Base-by-base conservation (phyloP, 2,329 filamentous ascomycete species). In the Beauveria rudraprayagi region DNA sequence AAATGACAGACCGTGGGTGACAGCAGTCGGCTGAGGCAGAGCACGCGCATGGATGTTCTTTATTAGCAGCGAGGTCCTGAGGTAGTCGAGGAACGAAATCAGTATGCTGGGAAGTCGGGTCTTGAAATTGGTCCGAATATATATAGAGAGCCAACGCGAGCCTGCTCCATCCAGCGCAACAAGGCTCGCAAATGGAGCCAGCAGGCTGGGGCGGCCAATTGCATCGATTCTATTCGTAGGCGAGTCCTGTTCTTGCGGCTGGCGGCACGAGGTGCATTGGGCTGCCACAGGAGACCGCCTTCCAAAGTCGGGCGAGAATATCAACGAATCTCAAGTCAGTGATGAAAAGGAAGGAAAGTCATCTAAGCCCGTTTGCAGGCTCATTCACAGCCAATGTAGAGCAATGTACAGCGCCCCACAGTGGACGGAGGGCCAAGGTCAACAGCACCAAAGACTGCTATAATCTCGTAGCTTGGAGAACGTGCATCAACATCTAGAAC, bases 251-350 rank as follows among this genome's bases (percentile, higher is more conserved):
- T 14, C 6, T 43, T 28, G 16, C 16, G 16, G 48, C 17, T 22
- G 40, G 56, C 34, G 47, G 44, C 24, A 44, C 47, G 1, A 37
- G 34, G 48, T 3, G 34, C 22, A 14, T 19, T 7, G 3, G 11
- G 24, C 19, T 61, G 60, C 60, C 60, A 41, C 37, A 47, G 6
- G 53, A 61, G 60, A 61, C 60, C 60, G 60, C 60, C 60, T 57
- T 37, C 60, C 60, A 16, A 46, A 52, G 34, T 46, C 3, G 34
- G 51, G 11, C 6, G 34, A 37, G 11, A 37, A 37, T 16, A 16
- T 37, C 34, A 16, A 16, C 34, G 14, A 37, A 14, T 37, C 34
- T 37, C 34, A 37, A 10, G 26, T 5, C 16, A 30, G 28, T 28
- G 10, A 14, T 17, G 3, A 16, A 9, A 4, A n/a, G 17, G 40